A percentile compares a stretch with the other conserved stretches of the same genome.
These are phyloP conservation scores for Aspergillus quadrilineatus DNA, from an alignment of 2,329 filamentous ascomycete genomes.

Conservation along the genomic window DNA sequence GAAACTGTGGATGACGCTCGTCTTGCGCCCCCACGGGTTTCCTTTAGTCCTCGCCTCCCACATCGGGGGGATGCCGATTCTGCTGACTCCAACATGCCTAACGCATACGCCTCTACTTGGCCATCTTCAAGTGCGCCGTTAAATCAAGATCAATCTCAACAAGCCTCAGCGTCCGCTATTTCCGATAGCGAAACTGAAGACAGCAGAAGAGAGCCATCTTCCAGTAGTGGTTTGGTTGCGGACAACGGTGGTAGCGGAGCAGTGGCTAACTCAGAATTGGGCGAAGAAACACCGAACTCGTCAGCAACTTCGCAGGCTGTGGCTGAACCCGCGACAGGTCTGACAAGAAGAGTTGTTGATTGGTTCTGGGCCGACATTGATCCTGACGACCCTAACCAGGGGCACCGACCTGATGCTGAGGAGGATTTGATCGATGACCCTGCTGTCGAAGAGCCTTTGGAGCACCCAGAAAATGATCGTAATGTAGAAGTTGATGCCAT, in stretches of 20 bases:
- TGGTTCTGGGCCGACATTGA: constrained; percentile 49
- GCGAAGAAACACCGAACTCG: constrained; percentile 4
- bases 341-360: constrained; percentile 33
- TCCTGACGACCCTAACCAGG: constrained; percentile 29
- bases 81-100: background rate
- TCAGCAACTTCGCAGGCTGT: constrained; percentile 13
- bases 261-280: background rate
- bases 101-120: too few species aligned
- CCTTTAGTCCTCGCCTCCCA: background rate
- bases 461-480: constrained; percentile 49
- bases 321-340: constrained; percentile 19
- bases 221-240: background rate
- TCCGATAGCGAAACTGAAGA: background rate
- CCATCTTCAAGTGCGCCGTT: background rate
- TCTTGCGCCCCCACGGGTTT: background rate
- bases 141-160: background rate
- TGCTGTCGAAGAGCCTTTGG: constrained; percentile 61
- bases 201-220: background rate
- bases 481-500: constrained; percentile 38
- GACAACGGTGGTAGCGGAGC: background rate
- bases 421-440: constrained; percentile 61
- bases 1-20: background rate
- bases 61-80: background rate
- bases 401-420: constrained; percentile 52
- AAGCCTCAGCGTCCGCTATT: background rate